Evolutionary conservation across 2,329 filamentous ascomycete genomes (phyloP).

Genomic region (Hypoxylon sp.): DNA sequence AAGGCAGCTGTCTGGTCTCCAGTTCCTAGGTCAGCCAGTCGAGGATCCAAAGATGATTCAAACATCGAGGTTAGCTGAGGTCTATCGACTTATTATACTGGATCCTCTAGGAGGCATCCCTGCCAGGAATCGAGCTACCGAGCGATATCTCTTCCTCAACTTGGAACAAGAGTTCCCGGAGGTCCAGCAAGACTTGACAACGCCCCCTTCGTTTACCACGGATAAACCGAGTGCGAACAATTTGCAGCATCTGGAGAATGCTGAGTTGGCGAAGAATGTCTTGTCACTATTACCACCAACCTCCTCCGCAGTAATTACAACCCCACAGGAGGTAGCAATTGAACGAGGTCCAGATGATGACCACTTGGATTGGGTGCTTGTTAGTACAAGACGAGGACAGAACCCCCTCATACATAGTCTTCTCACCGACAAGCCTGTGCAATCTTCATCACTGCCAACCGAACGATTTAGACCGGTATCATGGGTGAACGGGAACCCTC

Average conservation of each 20-base stretch:
- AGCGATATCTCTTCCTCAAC: constrained; percentile 87
- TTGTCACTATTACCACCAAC: constrained; percentile 81
- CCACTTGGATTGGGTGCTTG: constrained; percentile 61
- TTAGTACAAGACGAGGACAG: constrained; percentile 61
- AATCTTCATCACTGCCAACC: constrained; percentile 88
- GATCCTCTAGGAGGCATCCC: constrained; percentile 90
- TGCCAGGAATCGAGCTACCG: constrained; percentile 65
- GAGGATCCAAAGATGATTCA: constrained; percentile 50
- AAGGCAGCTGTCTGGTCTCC: constrained; percentile 75
- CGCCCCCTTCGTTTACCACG: constrained; percentile 26
- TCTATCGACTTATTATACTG: constrained; percentile 89
- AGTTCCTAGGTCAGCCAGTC: constrained; percentile 52
- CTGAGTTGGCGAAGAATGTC: constrained; percentile 74
- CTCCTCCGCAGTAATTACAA: constrained; percentile 89
- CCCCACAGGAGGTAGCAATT: constrained; percentile 81
- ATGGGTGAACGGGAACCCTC: constrained; percentile 48
- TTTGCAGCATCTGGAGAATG: constrained; percentile 67
- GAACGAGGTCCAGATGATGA: constrained; percentile 55
- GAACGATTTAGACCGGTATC: constrained; percentile 63
- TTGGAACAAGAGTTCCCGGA: constrained; percentile 85
- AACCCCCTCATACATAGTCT: constrained; percentile 97
- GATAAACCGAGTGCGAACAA: constrained; percentile 38
- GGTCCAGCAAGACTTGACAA: constrained; percentile 69
- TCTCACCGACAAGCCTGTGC: constrained; percentile 90
- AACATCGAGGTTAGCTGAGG: constrained; percentile 49